Evolutionary conservation across 2,329 filamentous ascomycete genomes (phyloP), one percentile per base, ranked within the genome.

Genomic region (Epichloe coenophiala): DNA sequence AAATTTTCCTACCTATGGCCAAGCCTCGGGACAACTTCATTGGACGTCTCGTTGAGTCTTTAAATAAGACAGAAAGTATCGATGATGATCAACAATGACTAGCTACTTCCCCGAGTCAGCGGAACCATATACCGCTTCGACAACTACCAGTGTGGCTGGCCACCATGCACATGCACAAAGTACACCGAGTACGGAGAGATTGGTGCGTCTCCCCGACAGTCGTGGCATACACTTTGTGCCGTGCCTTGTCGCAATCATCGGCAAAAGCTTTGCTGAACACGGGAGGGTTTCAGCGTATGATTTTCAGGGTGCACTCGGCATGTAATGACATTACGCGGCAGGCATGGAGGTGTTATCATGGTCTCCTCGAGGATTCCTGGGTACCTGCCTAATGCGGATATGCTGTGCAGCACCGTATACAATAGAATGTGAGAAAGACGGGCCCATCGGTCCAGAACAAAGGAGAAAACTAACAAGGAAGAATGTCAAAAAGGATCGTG

Each of bases 41-140:
- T 21, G 5, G 8, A 15, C 8, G 11, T 33, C 13, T 31, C n/a
- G 13, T 43, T 13, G 15, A 27, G 6, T 33, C 4, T 3, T n/a
- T 27, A 33, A 15, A n/a, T 27, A 27, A 43, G n/a, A 8, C 12
- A 33, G 8, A 15, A 23, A 15, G 13, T 5, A n/a, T n/a, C 8
- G 1, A 31, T 4, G 13, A n/a, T 11, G 23, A 7, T 13, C 21
- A 17, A 43, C 15, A 33, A n/a, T n/a, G 21, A 33, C 23, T n/a
- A 31, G 21, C 17, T 17, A 12, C n/a, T 36, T 11, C 35, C 23
- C 19, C 42, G 19, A 38, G 42, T 45, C 27, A 1, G 36, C 21
- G 33, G 41, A 50, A 35, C 35, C 27, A 42, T 42, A 27, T 50
- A 11, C 36, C 39, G 45, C 49, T 33, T 47, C 45, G 21, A 51